Base-by-base conservation (phyloP, 176 grass and related monocot species). In the Ensete glaucum region DNA sequence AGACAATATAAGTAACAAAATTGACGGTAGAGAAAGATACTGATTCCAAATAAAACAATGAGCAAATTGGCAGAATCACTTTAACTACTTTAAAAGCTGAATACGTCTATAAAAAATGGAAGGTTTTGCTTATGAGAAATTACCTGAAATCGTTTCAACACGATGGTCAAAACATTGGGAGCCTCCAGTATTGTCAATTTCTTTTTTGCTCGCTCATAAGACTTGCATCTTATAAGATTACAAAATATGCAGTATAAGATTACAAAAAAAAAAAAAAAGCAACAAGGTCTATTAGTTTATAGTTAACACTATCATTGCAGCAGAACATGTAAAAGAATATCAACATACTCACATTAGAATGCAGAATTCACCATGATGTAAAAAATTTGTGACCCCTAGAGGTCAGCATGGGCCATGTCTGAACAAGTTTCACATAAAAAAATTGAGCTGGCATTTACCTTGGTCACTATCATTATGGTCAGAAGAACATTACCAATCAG, bases 81-180 rank as follows among this genome's bases (percentile, higher is more conserved):
- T 19, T n/a, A 73, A 27, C 56, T 76, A 69, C 16, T 27, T 76
- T 64, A 74, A 74, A 22, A 75, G 20, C 23, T 43, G 23, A 65
- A 77, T 24, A 43, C 34, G 1, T 24, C 34, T 12, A 77, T 25
- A 24, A 78, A n/a, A 69, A 24, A 9, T n/a, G 55, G n/a, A 60
- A 63, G 11, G 12, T 64, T 25, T 64, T 50, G 23, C 25, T 55
- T 29, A 27, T 53, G 48, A 64, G 23, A 19, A 52, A 60, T 26
- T 64, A 73, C 78, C 78, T 80, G 69, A 80, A 80, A 80, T 53
- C 78, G 27, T 63, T 80, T 80, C 69, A 80, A 72, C 9, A 71
- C 56, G 20, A 80, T 80, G 29, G 78, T 80, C 71, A 80, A 69
- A 49, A 80, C 21, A 73, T 80, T 80, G 8, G 78, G 78, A 73